phyloP scores from a whole-genome alignment of 2,329 filamentous ascomycete species.

The Tolypocladium paradoxum region DNA sequence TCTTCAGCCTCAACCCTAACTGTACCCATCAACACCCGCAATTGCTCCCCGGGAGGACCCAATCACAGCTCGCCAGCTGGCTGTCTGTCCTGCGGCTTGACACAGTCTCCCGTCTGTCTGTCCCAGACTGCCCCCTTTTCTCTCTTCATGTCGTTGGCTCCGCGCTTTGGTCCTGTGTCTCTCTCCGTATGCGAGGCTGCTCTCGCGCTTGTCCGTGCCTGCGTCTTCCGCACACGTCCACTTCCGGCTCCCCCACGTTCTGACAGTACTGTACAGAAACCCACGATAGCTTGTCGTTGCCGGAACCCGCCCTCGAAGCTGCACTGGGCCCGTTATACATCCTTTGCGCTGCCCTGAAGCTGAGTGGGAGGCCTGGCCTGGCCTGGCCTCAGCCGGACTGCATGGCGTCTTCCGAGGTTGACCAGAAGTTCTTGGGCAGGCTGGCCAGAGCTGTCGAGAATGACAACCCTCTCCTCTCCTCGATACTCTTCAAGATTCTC shows the following conservation, averaged over 20 bases:
- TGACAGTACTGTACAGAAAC: neutral
- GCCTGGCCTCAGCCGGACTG: slow-evolving; percentile 7
- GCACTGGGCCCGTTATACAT: neutral
- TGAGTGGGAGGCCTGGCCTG: slow-evolving; percentile 1
- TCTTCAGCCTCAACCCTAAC: neutral
- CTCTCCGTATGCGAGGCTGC: neutral
- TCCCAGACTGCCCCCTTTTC: neutral
- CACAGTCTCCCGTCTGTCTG: neutral
- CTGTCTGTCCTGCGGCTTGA: slow-evolving; percentile 4
- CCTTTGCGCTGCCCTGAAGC: neutral
- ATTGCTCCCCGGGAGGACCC: slow-evolving; percentile 9
- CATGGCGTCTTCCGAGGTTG: slow-evolving; percentile 95
- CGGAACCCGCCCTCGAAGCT: neutral
- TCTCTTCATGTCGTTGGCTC: neutral
- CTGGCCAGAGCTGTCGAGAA: slow-evolving; percentile 71
- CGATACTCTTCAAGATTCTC: slow-evolving; percentile 80
- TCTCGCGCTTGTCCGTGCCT: neutral
- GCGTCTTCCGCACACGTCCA: neutral
- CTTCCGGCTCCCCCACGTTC: neutral
- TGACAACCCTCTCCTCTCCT: slow-evolving; percentile 69
- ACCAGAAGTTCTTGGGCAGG: slow-evolving; percentile 91
- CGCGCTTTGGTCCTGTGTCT: neutral
- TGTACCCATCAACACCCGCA: slow-evolving; percentile 8
- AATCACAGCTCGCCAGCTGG: slow-evolving; percentile 27
- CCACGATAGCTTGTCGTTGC: neutral